These are phyloP conservation scores for Chaetomiaceae sp. DNA, from an alignment of 2,329 filamentous ascomycete species.

Conservation along the genomic window DNA sequence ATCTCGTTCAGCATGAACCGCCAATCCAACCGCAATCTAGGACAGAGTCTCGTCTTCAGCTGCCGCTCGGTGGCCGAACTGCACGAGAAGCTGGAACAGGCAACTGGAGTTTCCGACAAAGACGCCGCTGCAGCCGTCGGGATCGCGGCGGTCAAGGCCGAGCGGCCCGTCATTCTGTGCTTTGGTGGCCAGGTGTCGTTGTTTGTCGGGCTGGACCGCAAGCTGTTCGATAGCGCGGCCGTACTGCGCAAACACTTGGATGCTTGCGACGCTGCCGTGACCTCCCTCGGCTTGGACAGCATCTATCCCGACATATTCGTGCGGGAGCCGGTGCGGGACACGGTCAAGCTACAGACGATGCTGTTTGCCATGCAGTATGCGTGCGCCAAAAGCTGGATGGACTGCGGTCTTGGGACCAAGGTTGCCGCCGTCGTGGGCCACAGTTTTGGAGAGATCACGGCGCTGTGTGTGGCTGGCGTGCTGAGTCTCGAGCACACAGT, in stretches of 20 bases:
- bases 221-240: conserved; percentile 34
- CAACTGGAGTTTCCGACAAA: not conserved
- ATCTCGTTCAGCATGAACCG: not conserved
- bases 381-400: conserved; percentile 35
- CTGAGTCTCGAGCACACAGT: conserved; percentile 34
- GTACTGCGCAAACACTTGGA: conserved; percentile 29
- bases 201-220: not conserved
- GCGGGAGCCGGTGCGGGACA: conserved; percentile 30
- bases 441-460: conserved; percentile 41
- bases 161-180: not conserved
- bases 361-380: conserved; percentile 41
- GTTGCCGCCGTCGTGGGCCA: conserved; percentile 35
- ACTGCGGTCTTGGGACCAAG: conserved; percentile 31
- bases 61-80: not conserved
- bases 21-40: not conserved
- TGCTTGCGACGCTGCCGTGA: conserved; percentile 16
- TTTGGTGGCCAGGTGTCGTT: conserved; percentile 24
- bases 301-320: conserved; percentile 35
- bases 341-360: conserved; percentile 34
- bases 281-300: conserved; percentile 28
- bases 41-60: not conserved
- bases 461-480: conserved; percentile 34
- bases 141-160: no score
- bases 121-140: no score
- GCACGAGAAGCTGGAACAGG: not conserved